Conservation (phyloP, 441 rosid genomes). For the Pelargonium australe region DNA sequence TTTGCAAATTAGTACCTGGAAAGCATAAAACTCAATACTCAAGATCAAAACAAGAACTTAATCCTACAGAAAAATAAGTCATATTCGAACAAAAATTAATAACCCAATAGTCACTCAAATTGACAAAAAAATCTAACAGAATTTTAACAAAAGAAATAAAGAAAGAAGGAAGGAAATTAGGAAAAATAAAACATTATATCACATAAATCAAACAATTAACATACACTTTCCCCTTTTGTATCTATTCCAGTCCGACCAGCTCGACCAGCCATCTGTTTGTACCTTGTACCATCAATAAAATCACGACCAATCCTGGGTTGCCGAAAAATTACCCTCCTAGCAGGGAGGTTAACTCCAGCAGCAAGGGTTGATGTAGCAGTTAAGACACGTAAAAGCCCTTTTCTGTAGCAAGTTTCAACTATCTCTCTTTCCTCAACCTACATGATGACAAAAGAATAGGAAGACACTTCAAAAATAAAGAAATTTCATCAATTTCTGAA, state of each 20-base stretch:
- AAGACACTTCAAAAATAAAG: slow-evolving; percentile 1
- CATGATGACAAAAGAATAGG: slow-evolving; percentile 19
- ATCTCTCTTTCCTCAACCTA: slow-evolving; percentile 98
- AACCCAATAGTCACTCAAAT: background rate
- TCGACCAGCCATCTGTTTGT: slow-evolving; percentile 98
- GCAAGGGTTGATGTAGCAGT: slow-evolving; percentile 99
- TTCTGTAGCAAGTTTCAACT: slow-evolving; percentile 87
- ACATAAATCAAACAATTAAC: slow-evolving; percentile 23
- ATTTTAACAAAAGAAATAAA: slow-evolving; percentile 8
- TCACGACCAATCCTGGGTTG: slow-evolving; percentile 96
- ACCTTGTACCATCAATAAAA: slow-evolving; percentile 95
- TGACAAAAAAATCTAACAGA: background rate
- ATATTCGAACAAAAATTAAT: background rate
- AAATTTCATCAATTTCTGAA: slow-evolving; percentile 9
- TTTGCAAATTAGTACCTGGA: slow-evolving; percentile 85
- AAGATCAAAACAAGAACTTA: slow-evolving; percentile 9
- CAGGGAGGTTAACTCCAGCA: slow-evolving; percentile 97
- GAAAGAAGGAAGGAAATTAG: slow-evolving; percentile 12
- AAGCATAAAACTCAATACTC: slow-evolving; percentile 18
- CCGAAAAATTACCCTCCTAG: slow-evolving; percentile 95
- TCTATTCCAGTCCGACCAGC: slow-evolving; percentile 99
- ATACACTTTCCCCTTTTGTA: slow-evolving; percentile 97
- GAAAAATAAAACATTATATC: slow-evolving; percentile 13
- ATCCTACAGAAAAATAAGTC: background rate
- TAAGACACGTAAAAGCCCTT: slow-evolving; percentile 79